Conservation (phyloP, 2,329 filamentous ascomycete species). For the Aspergillus floridensis region DNA sequence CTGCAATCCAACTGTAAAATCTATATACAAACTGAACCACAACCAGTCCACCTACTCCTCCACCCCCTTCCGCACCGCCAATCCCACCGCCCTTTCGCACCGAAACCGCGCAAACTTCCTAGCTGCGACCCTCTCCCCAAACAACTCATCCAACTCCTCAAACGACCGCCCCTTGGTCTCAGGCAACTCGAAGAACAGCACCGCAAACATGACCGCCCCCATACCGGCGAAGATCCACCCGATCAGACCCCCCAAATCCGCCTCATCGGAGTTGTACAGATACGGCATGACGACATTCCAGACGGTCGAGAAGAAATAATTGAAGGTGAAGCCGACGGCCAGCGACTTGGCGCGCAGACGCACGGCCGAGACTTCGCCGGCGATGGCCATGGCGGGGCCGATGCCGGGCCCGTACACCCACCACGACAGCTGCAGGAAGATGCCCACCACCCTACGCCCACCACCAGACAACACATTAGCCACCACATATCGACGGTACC, state of each 20-base stretch:
- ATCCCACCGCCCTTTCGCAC: not conserved
- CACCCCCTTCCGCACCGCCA: not conserved
- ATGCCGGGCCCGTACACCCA: constrained; percentile 6
- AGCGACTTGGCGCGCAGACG: constrained; percentile 7
- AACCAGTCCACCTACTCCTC: not conserved
- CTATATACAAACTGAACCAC: no score
- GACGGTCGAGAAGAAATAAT: constrained; percentile 3
- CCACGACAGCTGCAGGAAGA: constrained; percentile 7
- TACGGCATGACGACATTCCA: constrained; percentile 10
- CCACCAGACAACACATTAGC: not conserved
- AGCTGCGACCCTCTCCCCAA: constrained; percentile 8
- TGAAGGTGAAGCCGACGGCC: constrained; percentile 1
- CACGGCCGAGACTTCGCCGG: constrained; percentile 2
- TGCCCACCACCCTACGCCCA: not conserved
- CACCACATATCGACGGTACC: no score
- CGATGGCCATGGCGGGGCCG: constrained; percentile 4
- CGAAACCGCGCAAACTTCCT: constrained; percentile 9
- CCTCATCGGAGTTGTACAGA: constrained; percentile 9
- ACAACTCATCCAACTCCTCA: constrained; percentile 19
- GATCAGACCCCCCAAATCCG: constrained; percentile 7
- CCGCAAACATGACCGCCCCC: not conserved
- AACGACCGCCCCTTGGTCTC: constrained; percentile 12
- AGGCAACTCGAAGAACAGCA: constrained; percentile 5
- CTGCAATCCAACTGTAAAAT: no score
- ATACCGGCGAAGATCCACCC: constrained; percentile 6